phyloP scores from a whole-genome alignment of 1,139 yeast species.

The Yamadazyma diddensiae region DNA sequence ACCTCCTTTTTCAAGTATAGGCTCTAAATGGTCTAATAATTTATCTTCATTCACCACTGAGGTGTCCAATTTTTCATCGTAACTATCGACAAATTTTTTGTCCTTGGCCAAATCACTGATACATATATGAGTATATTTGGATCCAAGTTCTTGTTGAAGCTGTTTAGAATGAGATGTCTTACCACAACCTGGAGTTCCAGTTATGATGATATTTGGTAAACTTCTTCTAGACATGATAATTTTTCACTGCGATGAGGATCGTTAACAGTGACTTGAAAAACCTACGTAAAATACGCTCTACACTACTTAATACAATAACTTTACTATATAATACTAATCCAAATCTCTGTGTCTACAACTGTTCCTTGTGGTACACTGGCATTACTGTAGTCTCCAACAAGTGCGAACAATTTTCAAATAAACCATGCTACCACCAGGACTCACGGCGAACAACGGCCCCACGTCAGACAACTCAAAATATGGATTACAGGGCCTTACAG shows the following conservation, averaged over 20 bases:
- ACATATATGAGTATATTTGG: conserved; percentile 53
- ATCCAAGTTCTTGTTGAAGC: conserved; percentile 9
- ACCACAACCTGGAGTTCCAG: conserved; percentile 99
- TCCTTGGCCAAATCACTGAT: conserved; percentile 83
- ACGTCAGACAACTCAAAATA: conserved; percentile 42
- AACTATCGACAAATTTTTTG: conserved; percentile 74
- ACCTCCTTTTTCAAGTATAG: conserved; percentile 80
- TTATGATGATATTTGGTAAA: conserved; percentile 78
- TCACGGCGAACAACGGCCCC: conserved; percentile 11
- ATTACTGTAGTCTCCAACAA: too few relatives aligned
- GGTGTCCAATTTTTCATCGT: conserved; percentile 80
- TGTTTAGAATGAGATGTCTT: conserved; percentile 72
- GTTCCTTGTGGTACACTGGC: too few relatives aligned
- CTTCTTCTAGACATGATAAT: conserved; percentile 25
- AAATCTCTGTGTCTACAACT: too few relatives aligned
- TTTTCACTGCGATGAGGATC: conserved; percentile 6
- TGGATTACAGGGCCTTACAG: conserved; percentile 72
- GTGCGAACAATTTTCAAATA: too few relatives aligned
- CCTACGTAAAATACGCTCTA: too few relatives aligned
- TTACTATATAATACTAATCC: too few relatives aligned
- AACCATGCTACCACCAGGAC: conserved; percentile 31
- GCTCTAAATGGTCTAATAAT: conserved; percentile 76
- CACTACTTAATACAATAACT: too few relatives aligned
- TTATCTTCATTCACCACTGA: conserved; percentile 91
- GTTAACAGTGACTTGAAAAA: too few relatives aligned